Evolutionary conservation across 2,329 filamentous ascomycete species (phyloP), one percentile per base, ranked within the genome.

Genomic region (Coniochaeta sp.): DNA sequence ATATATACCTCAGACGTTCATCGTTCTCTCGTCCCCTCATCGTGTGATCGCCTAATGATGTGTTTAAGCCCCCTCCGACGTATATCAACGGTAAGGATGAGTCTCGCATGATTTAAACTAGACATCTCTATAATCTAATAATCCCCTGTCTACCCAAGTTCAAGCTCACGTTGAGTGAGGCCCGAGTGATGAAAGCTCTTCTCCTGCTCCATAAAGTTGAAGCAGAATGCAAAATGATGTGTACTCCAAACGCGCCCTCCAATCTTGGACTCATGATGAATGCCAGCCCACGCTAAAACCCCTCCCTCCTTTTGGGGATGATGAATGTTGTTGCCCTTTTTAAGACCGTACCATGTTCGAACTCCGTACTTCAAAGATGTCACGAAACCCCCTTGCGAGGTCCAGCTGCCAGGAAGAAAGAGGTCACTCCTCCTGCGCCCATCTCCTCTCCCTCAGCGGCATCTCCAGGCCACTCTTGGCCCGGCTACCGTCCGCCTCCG

Each of bases 381-480:
- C n/a, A n/a, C n/a, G n/a, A n/a, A n/a, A n/a, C n/a, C n/a, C n/a
- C n/a, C n/a, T n/a, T n/a, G n/a, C 30, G n/a, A n/a, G n/a, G n/a
- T 32, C 9, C 12, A 30, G 8, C 18, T 38, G 33, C 33, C 18
- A 38, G 33, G 33, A 7, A 7, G 30, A 4, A 48, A 30, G 28
- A 14, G 10, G 45, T 48, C 18, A 68, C 60, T 70, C 64, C 54
- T 66, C 59, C 63, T 86, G 76, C 26, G 85, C 82, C 92, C 92
- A 97, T 60, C 88, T 79, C 66, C 77, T 77, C 70, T 97, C 92
- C 50, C 92, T 78, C 51, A 94, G 65, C 1, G 89, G 81, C 71
- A 84, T 78, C 55, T 87, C 80, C 58, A 78, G 75, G n/a, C 71
- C 74, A 4, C 67, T 58, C 2, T 63, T 65, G 20, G 60, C 61